Base-by-base conservation (phyloP, 148 eudicot genomes). In the Linanthus parryae region DNA sequence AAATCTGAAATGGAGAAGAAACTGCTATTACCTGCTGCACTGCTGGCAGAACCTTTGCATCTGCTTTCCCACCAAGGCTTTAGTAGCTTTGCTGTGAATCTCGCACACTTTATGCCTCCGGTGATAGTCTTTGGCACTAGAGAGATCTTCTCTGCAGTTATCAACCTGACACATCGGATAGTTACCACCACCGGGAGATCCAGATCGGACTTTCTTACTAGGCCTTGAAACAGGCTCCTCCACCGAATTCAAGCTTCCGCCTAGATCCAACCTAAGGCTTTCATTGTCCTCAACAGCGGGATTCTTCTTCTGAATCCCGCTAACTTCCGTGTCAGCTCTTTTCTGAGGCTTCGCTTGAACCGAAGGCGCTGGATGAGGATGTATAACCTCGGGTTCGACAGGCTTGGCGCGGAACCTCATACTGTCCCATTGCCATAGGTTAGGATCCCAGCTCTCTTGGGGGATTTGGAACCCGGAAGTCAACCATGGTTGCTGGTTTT, bases 11-110 rank as follows among this genome's bases (percentile, higher is more conserved):
- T n/a, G n/a, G n/a, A n/a, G n/a, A n/a, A n/a, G n/a, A n/a, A n/a
- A n/a, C n/a, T n/a, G n/a, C n/a, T n/a, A n/a, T n/a, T n/a, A 49
- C 95, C 95, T 80, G 83, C 95, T 87, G 56, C 95, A 87, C 66
- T 87, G 95, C 62, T 87, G 95, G 57, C 95, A 87, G 53, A 87
- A 87, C 65, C 95, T 71, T 61, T 87, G 95, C 91, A 83, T 80
- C 67, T 80, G 91, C 53, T 78, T 83, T 41, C 84, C 83, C 30
- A 87, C 91, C 31, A 78, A 50, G 33, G 83, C 83, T 40, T 80
- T 69, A 27, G 67, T 66, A 39, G 91, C 81, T 64, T 87, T 87
- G 65, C 88, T 83, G 57, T 87, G 95, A 45, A 71, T 57, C 62
- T 75, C 85, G 49, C 95, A 87, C 43, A 87, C 95, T 76, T 87